A percentile compares a stretch with the other conserved stretches of the same genome.
phyloP scores from a whole-genome alignment of 139 green algal genomes.

The Trebouxia sp. region DNA sequence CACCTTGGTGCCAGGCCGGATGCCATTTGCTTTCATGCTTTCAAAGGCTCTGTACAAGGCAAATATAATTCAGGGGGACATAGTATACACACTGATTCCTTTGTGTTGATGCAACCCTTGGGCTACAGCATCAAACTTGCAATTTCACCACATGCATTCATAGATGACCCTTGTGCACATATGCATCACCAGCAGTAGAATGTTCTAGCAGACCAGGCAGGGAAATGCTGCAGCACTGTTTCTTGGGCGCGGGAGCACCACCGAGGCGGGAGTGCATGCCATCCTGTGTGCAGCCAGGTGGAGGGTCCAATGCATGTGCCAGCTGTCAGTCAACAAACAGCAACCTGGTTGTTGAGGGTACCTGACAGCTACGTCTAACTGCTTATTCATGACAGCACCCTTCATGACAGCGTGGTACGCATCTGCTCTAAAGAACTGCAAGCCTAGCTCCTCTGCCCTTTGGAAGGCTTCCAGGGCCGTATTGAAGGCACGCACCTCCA shows the following conservation, averaged over 20 bases:
- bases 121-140: too few species aligned
- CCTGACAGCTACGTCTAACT: not conserved
- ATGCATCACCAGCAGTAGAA: too few species aligned
- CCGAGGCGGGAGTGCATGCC: too few species aligned
- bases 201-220: too few species aligned
- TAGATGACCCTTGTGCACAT: too few species aligned
- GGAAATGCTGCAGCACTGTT: too few species aligned
- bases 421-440: not conserved
- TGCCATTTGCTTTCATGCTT: not conserved
- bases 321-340: too few species aligned
- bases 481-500: not conserved
- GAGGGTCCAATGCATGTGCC: not conserved
- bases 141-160: too few species aligned
- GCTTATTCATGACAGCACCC: not conserved
- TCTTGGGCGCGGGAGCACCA: too few species aligned
- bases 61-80: not conserved
- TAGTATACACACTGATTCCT: not conserved
- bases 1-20: not conserved
- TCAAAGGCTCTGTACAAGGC: not conserved
- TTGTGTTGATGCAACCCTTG: too few species aligned
- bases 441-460: not conserved
- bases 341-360: too few species aligned
- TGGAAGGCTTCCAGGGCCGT: not conserved
- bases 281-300: not conserved
- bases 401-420: slow-evolving; percentile 1